Evolutionary conservation across 1,284 basidiomycete species (phyloP), one percentile per base, ranked within the genome.

Genomic region (Irpex lacteus): DNA sequence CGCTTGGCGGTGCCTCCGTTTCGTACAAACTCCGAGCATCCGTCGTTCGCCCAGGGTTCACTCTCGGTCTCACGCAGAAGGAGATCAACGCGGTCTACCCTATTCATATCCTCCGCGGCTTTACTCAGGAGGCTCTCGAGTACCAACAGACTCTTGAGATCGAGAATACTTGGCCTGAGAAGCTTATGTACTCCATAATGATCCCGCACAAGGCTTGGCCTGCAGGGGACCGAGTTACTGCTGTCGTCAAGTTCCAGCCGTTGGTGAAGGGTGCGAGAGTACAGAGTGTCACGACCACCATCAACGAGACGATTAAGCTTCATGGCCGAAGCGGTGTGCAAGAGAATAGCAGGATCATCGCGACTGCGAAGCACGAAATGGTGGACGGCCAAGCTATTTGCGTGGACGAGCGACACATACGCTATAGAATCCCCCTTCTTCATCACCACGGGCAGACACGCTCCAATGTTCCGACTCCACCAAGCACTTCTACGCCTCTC

Each of bases 101-200:
- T 9, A 84, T 98, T 63, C 79, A 82, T 65, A 80, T 98, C 66
- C 71, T 91, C 58, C 87, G 95, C 63, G 87, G 89, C 2, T 91
- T 95, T 70, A 82, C 87, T 4, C 76, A 86, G 2, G 94, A 96
- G 68, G 91, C 95, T 1, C 85, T 97, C 70, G 96, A 98, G 76
- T 98, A 94, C 80, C 95, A 94, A 72, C 95, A 98, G 75, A 95
- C 94, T 1, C 85, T 97, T 65, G 96, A 98, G 76, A 90, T 92
- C 67, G 95, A 97, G 76, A 97, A 96, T 76, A 96, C 94, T 11
- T 98, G 96, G 96, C 95, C 96, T 0, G 91, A 92, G 49, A 98
- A 97, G 78, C 80, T 96, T 75, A 95, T 95, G 92, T 96, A 96
- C 77, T 89, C 90, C 5, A 86, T 96, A 71, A 86, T 91, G 81